Conservation (phyloP, 2,329 filamentous ascomycete species). For the Aspergillus sp. region DNA sequence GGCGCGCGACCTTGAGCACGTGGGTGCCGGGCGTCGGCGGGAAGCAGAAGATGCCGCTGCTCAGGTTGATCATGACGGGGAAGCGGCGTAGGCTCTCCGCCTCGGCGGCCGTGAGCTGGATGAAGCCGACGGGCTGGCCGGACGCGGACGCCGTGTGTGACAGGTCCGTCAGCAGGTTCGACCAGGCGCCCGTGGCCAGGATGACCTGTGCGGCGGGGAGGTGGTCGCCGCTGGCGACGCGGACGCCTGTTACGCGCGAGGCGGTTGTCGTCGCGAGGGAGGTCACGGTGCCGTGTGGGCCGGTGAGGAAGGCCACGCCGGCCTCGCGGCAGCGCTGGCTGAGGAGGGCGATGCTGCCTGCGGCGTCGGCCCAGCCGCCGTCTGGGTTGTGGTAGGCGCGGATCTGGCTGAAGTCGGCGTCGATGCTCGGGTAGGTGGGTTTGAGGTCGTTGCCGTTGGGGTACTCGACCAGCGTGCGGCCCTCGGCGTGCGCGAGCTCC, state of each 20-base stretch:
- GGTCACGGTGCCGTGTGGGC: conserved; percentile 26
- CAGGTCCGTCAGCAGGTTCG: conserved; percentile 69
- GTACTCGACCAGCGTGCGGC: conserved; percentile 39
- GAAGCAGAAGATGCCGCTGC: conserved; percentile 49
- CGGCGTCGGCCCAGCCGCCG: conserved; percentile 80
- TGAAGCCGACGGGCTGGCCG: conserved; percentile 74
- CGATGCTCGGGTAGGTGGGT: conserved; percentile 23
- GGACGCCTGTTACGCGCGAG: conserved; percentile 58
- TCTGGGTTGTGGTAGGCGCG: conserved; percentile 58
- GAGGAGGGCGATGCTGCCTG: conserved; percentile 46
- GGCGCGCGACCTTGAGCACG: conserved; percentile 64
- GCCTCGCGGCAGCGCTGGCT: conserved; percentile 25
- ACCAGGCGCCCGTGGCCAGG: conserved; percentile 82
- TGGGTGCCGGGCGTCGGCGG: conserved; percentile 46
- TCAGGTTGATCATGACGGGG: conserved; percentile 57
- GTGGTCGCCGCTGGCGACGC: conserved; percentile 47
- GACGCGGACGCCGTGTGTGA: conserved; percentile 71
- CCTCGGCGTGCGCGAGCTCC: conserved; percentile 37
- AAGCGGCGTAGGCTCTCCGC: conserved; percentile 59
- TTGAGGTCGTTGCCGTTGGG: conserved; percentile 30
- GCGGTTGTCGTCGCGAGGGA: conserved; percentile 27
- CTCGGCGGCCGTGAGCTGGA: conserved; percentile 68
- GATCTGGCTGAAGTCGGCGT: conserved; percentile 65
- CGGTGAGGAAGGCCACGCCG: conserved; percentile 47
- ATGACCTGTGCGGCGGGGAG: conserved; percentile 69